A percentile compares a stretch with the other conserved stretches of the same genome.
Evolutionary conservation across 176 grass and related monocot genomes (phyloP).

Genomic region (Aegilops bicornis): DNA sequence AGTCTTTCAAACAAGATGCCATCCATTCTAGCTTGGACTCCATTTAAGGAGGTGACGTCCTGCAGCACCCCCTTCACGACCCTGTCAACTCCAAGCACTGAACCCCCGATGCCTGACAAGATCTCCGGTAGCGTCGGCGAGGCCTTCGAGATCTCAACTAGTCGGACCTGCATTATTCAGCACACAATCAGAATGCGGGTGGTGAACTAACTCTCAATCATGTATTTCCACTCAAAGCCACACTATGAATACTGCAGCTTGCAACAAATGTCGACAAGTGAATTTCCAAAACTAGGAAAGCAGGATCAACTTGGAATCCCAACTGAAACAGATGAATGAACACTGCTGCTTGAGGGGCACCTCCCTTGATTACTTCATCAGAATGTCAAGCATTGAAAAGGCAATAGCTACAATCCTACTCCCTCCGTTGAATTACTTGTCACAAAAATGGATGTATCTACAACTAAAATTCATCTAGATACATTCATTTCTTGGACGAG

Average conservation of each 20-base stretch:
- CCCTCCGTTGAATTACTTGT: too few relatives aligned
- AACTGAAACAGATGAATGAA: slow-evolving; percentile 18
- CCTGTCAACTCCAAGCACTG: slow-evolving; percentile 67
- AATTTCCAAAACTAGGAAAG: slow-evolving; percentile 17
- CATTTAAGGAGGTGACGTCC: slow-evolving; percentile 49
- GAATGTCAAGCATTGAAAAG: slow-evolving; percentile 11
- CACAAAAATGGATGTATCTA: too few relatives aligned
- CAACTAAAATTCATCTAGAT: too few relatives aligned
- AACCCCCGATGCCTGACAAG: slow-evolving; percentile 58
- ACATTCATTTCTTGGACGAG: too few relatives aligned
- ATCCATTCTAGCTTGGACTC: slow-evolving; percentile 90
- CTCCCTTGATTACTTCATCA: slow-evolving; percentile 12
- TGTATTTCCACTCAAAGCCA: slow-evolving; percentile 15
- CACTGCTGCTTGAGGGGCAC: background rate
- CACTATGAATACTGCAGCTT: slow-evolving; percentile 12
- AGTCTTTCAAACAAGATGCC: slow-evolving; percentile 73
- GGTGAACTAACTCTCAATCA: slow-evolving; percentile 17
- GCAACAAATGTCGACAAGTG: background rate
- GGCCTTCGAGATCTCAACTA: slow-evolving; percentile 85
- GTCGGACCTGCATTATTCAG: slow-evolving; percentile 58
- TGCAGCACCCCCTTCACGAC: slow-evolving; percentile 60
- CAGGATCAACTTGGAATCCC: background rate
- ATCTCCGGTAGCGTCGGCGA: slow-evolving; percentile 56
- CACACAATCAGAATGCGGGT: slow-evolving; percentile 37
- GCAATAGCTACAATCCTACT: background rate